Evolutionary conservation across 176 grass and related monocot species (phyloP).

Genomic region (Saccharum spontaneum): DNA sequence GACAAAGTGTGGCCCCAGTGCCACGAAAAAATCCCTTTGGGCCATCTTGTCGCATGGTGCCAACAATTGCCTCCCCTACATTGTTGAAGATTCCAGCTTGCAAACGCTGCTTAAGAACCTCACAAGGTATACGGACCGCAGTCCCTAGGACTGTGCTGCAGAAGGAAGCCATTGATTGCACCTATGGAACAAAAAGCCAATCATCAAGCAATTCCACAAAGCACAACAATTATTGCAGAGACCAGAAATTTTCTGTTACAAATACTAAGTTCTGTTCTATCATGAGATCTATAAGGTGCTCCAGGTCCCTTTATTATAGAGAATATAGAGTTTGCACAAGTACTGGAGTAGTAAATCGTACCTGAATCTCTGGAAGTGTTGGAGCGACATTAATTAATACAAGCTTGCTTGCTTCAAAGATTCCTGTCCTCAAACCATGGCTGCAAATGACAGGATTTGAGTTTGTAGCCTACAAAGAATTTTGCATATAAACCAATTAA

Average conservation of each 20-base stretch:
- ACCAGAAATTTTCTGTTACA: neutral
- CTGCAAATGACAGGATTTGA: slow-evolving; percentile 52
- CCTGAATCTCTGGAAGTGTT: slow-evolving; percentile 89
- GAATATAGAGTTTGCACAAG: neutral
- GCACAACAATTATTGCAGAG: neutral
- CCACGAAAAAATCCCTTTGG: slow-evolving; percentile 88
- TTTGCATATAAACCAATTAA: slow-evolving; percentile 25
- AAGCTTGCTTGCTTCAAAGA: slow-evolving; percentile 95
- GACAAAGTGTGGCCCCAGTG: slow-evolving; percentile 90
- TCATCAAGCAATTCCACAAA: slow-evolving; percentile 2
- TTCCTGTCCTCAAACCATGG: slow-evolving; percentile 97
- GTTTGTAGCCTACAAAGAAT: neutral
- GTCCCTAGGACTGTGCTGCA: slow-evolving; percentile 95
- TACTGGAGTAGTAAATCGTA: slow-evolving; percentile 26
- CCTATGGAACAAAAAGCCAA: slow-evolving; percentile 37
- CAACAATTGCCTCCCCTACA: slow-evolving; percentile 93
- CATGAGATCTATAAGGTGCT: neutral
- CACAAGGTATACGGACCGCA: slow-evolving; percentile 86
- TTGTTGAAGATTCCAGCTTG: slow-evolving; percentile 93
- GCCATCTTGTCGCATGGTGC: slow-evolving; percentile 77
- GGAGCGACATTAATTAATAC: slow-evolving; percentile 83
- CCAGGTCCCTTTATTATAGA: neutral
- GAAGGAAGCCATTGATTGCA: slow-evolving; percentile 94
- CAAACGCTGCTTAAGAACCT: slow-evolving; percentile 90
- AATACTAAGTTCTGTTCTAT: slow-evolving; percentile 3